Conservation (phyloP, 2,329 filamentous ascomycete genomes). For the Tolypocladium ovalisporum region DNA sequence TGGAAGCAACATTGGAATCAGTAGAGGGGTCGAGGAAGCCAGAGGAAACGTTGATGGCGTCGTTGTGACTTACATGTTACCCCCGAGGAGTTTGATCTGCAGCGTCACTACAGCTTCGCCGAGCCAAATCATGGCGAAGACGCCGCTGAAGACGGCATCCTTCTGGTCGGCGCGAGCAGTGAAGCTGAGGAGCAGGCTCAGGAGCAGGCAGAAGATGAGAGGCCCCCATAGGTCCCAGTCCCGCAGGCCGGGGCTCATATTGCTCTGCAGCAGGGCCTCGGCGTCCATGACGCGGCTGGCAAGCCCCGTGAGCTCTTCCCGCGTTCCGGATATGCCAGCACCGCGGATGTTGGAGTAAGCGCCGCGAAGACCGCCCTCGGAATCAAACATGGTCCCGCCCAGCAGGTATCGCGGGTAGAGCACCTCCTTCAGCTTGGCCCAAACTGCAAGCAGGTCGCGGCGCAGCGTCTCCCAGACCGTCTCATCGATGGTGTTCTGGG, state of each 20-base stretch:
- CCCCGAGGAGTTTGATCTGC: constrained; percentile 92
- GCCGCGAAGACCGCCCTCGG: constrained; percentile 41
- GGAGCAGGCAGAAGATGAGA: constrained; percentile 80
- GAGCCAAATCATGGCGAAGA: constrained; percentile 95
- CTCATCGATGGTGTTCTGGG: constrained; percentile 92
- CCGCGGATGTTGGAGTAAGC: constrained; percentile 51
- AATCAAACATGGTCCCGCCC: constrained; percentile 53
- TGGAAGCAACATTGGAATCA: constrained; percentile 27
- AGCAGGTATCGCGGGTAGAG: constrained; percentile 93
- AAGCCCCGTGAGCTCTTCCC: constrained; percentile 51
- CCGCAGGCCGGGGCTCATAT: constrained; percentile 80
- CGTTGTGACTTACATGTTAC: constrained; percentile 71
- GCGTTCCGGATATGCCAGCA: constrained; percentile 45
- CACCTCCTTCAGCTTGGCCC: constrained; percentile 97
- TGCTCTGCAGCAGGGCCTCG: constrained; percentile 50
- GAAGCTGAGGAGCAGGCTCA: constrained; percentile 81
- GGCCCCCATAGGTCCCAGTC: constrained; percentile 99
- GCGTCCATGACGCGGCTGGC: constrained; percentile 53
- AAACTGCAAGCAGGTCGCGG: constrained; percentile 82
- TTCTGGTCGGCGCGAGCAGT: constrained; percentile 70
- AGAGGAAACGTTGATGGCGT: neutral
- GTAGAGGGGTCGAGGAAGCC: neutral
- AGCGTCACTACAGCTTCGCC: constrained; percentile 94
- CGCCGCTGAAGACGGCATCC: constrained; percentile 84
- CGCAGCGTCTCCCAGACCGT: constrained; percentile 95